Evolutionary conservation across 1,284 basidiomycete species (phyloP).

Genomic region (Thecaphora thlaspeos): DNA sequence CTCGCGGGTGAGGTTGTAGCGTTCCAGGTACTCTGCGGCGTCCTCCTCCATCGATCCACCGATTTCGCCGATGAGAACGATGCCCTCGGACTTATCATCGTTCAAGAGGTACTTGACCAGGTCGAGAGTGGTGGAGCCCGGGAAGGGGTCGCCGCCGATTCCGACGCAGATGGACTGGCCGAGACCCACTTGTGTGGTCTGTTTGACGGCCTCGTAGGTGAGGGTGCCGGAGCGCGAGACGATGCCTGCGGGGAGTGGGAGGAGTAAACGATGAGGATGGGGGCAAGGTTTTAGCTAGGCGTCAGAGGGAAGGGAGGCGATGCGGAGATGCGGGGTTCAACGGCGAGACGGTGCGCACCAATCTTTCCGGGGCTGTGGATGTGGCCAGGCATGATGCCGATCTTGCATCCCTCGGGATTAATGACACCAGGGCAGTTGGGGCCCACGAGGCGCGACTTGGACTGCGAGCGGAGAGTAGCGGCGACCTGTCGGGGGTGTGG

Average conservation of each 20-base stretch:
- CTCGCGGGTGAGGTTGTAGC: constrained; percentile 83
- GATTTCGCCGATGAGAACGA: constrained; percentile 98
- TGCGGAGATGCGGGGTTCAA: neutral
- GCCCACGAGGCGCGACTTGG: constrained; percentile 76
- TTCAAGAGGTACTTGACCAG: constrained; percentile 94
- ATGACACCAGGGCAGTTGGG: constrained; percentile 99
- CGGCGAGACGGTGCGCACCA: too few species aligned
- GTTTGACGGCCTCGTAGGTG: constrained; percentile 61
- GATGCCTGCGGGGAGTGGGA: constrained; percentile 73
- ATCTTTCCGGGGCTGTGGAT: constrained; percentile 87
- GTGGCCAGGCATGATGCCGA: constrained; percentile 98
- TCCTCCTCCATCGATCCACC: constrained; percentile 99
- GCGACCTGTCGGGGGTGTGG: constrained; percentile 73
- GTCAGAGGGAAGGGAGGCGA: too few species aligned
- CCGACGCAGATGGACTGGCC: constrained; percentile 96
- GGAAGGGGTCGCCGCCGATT: constrained; percentile 99
- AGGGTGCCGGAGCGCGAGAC: constrained; percentile 65
- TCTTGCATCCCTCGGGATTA: constrained; percentile 92
- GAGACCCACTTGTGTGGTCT: constrained; percentile 92
- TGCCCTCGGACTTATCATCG: constrained; percentile 72
- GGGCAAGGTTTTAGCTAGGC: too few species aligned
- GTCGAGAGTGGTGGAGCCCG: constrained; percentile 90
- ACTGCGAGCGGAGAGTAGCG: constrained; percentile 90
- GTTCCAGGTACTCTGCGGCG: constrained; percentile 90
- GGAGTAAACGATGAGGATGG: too few species aligned